phyloP scores from a whole-genome alignment of 2,329 filamentous ascomycete species.

The Calonectria pseudoturangicola region DNA sequence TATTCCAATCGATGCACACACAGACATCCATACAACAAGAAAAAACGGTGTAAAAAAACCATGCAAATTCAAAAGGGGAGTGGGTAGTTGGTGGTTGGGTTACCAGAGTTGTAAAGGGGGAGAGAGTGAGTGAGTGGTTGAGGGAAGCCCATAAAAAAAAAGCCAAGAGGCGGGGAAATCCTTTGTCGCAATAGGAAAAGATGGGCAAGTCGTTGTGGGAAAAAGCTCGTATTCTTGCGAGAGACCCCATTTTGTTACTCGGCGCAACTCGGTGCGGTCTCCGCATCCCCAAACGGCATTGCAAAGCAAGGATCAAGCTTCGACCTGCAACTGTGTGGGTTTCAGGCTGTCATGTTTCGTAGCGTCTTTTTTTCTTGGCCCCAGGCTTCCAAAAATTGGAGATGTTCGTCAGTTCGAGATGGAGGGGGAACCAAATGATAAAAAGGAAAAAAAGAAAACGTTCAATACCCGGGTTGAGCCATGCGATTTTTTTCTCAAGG shows the following conservation, averaged over 20 bases:
- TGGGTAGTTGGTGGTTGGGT: too few species aligned
- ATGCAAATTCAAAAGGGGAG: slow-evolving; percentile 1
- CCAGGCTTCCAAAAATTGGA: slow-evolving; percentile 12
- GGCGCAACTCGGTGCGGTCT: background rate
- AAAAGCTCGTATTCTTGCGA: background rate
- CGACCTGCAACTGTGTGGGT: slow-evolving; percentile 25
- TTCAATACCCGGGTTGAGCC: slow-evolving; percentile 12
- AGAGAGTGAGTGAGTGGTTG: background rate
- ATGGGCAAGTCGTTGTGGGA: background rate
- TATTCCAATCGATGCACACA: slow-evolving; percentile 20
- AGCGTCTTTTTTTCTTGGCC: slow-evolving; percentile 14
- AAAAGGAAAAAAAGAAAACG: background rate
- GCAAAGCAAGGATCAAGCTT: slow-evolving; percentile 2
- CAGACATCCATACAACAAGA: background rate
- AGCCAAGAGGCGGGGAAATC: background rate
- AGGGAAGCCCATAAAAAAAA: slow-evolving; percentile 3
- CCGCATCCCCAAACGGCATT: background rate
- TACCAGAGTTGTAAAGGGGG: background rate
- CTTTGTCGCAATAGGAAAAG: background rate
- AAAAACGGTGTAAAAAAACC: slow-evolving; percentile 20
- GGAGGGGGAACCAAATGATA: background rate
- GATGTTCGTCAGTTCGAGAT: background rate
- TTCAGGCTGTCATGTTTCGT: slow-evolving; percentile 24
- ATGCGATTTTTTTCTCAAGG: background rate
- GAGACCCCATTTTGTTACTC: slow-evolving; percentile 10